phyloP scores from a whole-genome alignment of 164 flowering plant species.

The Amborella trichopoda region DNA sequence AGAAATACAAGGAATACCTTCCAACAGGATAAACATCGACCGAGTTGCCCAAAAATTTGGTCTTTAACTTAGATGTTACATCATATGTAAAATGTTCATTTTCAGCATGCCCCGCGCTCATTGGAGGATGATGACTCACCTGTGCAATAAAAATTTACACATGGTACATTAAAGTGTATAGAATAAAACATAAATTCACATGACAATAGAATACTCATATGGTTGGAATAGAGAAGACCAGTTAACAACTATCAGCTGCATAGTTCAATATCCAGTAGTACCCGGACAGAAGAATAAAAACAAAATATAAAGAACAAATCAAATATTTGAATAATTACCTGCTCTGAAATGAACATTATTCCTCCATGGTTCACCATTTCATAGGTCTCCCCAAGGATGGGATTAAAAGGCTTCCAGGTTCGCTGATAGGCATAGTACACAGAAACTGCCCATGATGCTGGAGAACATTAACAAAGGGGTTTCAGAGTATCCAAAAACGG shows the following conservation, averaged over 20 bases:
- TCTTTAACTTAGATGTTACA: constrained; percentile 70
- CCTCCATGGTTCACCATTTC: constrained; percentile 73
- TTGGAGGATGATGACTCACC: constrained; percentile 92
- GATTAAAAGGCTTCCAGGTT: constrained; percentile 91
- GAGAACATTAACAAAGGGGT: constrained; percentile 6
- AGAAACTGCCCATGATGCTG: constrained; percentile 83
- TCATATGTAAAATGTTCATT: constrained; percentile 83
- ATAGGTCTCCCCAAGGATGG: constrained; percentile 84
- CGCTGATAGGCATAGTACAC: constrained; percentile 70
- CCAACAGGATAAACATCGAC: constrained; percentile 78
- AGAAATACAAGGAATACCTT: constrained; percentile 26
- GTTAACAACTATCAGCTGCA: not conserved
- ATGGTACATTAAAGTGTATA: too few species aligned
- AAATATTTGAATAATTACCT: constrained; percentile 25
- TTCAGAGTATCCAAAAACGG: not conserved
- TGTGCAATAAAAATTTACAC: constrained; percentile 16
- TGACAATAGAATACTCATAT: too few species aligned
- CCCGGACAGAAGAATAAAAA: not conserved
- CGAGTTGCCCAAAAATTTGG: constrained; percentile 76
- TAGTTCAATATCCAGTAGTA: not conserved
- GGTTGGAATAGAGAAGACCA: not conserved
- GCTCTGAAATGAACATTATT: constrained; percentile 63
- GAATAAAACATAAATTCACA: too few species aligned
- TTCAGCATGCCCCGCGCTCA: constrained; percentile 87
- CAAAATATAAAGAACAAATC: not conserved